Percentiles rank a stretch among this genome's conserved stretches.
Evolutionary conservation across 208 protist species (phyloP).

Genomic region (Leishmania amazonensis): DNA sequence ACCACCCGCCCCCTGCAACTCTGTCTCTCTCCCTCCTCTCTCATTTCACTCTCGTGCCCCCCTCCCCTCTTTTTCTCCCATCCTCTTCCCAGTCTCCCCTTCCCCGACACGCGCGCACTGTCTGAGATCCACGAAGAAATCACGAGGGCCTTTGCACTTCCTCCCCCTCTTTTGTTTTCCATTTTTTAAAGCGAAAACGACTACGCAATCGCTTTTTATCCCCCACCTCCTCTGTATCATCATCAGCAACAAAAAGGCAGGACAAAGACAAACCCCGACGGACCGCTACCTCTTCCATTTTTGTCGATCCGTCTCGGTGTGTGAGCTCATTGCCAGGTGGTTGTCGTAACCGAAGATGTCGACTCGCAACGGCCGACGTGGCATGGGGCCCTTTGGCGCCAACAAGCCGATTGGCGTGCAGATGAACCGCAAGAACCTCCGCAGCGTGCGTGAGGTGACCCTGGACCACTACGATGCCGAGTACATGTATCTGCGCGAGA

Average conservation of each 20-base stretch:
- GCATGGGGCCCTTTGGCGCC: conserved; percentile 50
- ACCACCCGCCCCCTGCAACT: background rate
- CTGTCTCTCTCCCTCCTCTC: conserved; percentile 7
- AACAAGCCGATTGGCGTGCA: conserved; percentile 71
- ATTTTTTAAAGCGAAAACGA: background rate
- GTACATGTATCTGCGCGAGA: conserved; percentile 93
- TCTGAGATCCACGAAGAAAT: conserved; percentile 6
- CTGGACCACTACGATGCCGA: conserved; percentile 82
- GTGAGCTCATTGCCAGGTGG: background rate
- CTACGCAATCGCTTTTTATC: background rate
- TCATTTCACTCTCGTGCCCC: conserved; percentile 4
- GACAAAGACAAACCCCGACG: background rate
- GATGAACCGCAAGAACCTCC: conserved; percentile 87
- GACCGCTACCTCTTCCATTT: background rate
- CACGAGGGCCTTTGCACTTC: background rate
- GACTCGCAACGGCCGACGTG: conserved; percentile 38
- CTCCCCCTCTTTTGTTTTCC: background rate
- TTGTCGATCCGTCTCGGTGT: background rate
- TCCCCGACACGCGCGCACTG: background rate
- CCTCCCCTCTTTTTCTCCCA: background rate
- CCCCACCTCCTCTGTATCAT: background rate
- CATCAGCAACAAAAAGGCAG: background rate
- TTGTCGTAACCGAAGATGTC: conserved; percentile 16
- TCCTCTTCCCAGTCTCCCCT: background rate
- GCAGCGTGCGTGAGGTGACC: conserved; percentile 76